These are phyloP conservation scores for Saccharomyces pastorianus DNA, from an alignment of 1,139 yeast genomes.

Conservation along the genomic window DNA sequence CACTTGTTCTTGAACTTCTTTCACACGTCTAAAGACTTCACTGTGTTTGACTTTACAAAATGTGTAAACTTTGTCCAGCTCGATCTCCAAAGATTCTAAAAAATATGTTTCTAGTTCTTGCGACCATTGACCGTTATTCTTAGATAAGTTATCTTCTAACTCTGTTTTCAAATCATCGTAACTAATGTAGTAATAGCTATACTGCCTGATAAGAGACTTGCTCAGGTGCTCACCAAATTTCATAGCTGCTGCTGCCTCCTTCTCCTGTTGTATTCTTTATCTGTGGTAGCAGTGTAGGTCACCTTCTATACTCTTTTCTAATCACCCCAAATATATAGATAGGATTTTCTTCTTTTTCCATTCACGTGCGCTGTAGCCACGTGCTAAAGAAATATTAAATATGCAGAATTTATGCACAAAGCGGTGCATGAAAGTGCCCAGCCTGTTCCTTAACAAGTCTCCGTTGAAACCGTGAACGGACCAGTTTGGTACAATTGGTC, in stretches of 20 bases:
- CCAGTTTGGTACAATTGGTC: too few relatives aligned
- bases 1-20: constrained; percentile 67
- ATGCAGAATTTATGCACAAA: background rate
- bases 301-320: background rate
- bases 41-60: constrained; percentile 82
- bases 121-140: constrained; percentile 55
- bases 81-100: constrained; percentile 62
- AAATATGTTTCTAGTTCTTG: constrained; percentile 75
- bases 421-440: background rate
- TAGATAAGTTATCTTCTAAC: constrained; percentile 55
- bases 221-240: constrained; percentile 71
- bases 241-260: constrained; percentile 10
- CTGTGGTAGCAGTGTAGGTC: too few relatives aligned
- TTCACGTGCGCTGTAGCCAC: background rate
- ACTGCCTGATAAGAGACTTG: constrained; percentile 69
- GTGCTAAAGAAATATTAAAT: background rate
- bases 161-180: constrained; percentile 85
- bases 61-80: constrained; percentile 82
- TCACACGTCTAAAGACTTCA: constrained; percentile 74
- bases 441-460: background rate
- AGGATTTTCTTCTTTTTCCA: background rate
- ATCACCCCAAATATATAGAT: background rate
- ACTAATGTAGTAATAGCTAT: constrained; percentile 79
- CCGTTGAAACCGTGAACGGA: background rate
- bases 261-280: background rate